These are phyloP conservation scores for Themeda triandra DNA, from an alignment of 176 grass and related monocot species.

Conservation along the genomic window DNA sequence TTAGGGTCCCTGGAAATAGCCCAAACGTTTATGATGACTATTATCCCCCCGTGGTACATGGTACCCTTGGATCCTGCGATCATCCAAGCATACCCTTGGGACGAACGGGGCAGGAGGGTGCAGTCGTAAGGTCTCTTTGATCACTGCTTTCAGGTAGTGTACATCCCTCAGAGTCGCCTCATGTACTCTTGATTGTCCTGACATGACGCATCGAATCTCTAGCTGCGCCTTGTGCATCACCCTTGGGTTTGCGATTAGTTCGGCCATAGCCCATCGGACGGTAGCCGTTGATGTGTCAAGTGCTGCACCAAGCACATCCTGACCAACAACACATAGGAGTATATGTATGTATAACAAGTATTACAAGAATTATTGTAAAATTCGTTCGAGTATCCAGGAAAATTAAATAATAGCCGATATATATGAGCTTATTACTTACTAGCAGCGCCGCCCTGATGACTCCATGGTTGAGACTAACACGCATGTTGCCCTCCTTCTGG, in stretches of 20 bases:
- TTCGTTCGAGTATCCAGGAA: too few relatives aligned
- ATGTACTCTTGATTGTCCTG: neutral
- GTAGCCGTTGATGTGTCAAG: neutral
- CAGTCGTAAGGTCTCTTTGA: slow-evolving; percentile 24
- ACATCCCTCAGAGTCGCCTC: neutral
- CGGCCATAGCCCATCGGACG: slow-evolving; percentile 31
- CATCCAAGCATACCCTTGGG: neutral
- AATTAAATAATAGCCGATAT: too few relatives aligned
- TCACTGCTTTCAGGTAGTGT: neutral
- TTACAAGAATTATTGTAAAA: too few relatives aligned
- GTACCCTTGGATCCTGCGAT: neutral
- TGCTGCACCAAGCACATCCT: slow-evolving; percentile 29
- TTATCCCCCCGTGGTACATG: neutral
- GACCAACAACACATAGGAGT: neutral
- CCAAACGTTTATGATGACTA: slow-evolving; percentile 18
- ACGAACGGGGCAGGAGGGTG: slow-evolving; percentile 22
- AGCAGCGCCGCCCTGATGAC: neutral
- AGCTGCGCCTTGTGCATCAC: slow-evolving; percentile 15
- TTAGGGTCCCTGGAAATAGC: slow-evolving; percentile 16
- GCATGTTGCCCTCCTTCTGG: neutral
- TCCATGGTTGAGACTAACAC: neutral
- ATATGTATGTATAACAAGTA: too few relatives aligned
- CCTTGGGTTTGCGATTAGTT: slow-evolving; percentile 15
- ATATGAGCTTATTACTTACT: too few relatives aligned
- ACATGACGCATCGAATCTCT: neutral